A percentile compares a stretch with the other conserved stretches of the same genome.
These are phyloP conservation scores for Leccinum proximum DNA, from an alignment of 1,284 basidiomycete genomes.

Conservation along the genomic window DNA sequence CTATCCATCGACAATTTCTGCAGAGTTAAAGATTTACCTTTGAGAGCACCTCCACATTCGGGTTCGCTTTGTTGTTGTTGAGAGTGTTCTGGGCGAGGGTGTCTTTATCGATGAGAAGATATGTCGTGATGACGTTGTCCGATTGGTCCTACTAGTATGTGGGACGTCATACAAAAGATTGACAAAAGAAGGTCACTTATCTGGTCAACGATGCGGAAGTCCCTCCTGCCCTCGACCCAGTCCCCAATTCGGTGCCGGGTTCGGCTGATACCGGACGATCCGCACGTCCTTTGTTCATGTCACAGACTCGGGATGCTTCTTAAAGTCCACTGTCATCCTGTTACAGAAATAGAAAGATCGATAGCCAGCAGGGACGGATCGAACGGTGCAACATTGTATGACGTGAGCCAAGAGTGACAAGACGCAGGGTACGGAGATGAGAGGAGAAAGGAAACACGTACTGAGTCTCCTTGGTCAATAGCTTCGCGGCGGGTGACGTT, in stretches of 20 bases:
- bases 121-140: slow-evolving; percentile 27
- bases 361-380: too few relatives aligned
- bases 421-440: not conserved
- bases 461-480: slow-evolving; percentile 69
- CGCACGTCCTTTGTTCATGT: slow-evolving; percentile 63
- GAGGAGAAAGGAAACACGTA: slow-evolving; percentile 34
- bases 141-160: slow-evolving; percentile 23
- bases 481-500: slow-evolving; percentile 60
- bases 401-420: not conserved
- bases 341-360: not conserved
- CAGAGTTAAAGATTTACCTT: slow-evolving; percentile 16
- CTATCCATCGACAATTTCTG: not conserved
- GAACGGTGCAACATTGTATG: not conserved
- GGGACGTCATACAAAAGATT: not conserved
- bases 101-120: slow-evolving; percentile 22
- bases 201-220: slow-evolving; percentile 28
- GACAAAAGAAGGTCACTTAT: slow-evolving; percentile 1
- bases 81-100: slow-evolving; percentile 28
- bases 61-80: slow-evolving; percentile 23
- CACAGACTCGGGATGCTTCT: slow-evolving; percentile 62
- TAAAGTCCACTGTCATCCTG: slow-evolving; percentile 73
- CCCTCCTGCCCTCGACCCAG: slow-evolving; percentile 58
- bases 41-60: slow-evolving; percentile 21
- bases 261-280: slow-evolving; percentile 88
- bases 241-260: slow-evolving; percentile 92